These are phyloP conservation scores for Flaveria linearis DNA, from an alignment of 129 eudicot species.

Conservation along the genomic window DNA sequence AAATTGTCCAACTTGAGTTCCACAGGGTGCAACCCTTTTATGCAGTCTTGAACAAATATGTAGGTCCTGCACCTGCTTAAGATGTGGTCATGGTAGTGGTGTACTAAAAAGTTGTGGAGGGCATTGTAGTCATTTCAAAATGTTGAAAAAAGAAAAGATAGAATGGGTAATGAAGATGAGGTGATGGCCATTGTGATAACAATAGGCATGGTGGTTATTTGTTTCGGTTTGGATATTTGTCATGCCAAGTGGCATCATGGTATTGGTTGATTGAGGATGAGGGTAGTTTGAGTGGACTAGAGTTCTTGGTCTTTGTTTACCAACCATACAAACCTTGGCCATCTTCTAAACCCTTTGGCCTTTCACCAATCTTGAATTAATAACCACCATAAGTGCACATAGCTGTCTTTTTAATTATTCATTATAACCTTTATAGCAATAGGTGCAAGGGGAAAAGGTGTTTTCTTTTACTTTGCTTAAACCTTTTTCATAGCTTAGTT, in stretches of 20 bases:
- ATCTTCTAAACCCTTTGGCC: conserved; percentile 22
- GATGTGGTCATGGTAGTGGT: background rate
- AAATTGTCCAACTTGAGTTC: conserved; percentile 27
- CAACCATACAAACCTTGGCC: conserved; percentile 32
- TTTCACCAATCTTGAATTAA: conserved; percentile 25
- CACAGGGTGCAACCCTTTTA: conserved; percentile 15
- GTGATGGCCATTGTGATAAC: conserved; percentile 49
- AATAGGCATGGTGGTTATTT: conserved; percentile 59
- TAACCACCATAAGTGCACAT: background rate
- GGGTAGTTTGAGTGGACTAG: conserved; percentile 52
- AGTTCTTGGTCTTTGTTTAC: conserved; percentile 37
- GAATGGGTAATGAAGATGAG: conserved; percentile 54
- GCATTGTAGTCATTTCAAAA: conserved; percentile 26
- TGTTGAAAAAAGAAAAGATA: conserved; percentile 3
- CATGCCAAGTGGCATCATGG: conserved; percentile 63
- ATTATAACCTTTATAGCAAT: conserved; percentile 17
- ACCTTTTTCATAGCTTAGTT: background rate
- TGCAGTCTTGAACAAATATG: conserved; percentile 10
- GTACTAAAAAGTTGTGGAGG: conserved; percentile 8
- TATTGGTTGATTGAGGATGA: conserved; percentile 63
- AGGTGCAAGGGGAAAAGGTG: background rate
- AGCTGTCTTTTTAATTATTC: conserved; percentile 7
- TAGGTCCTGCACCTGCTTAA: background rate
- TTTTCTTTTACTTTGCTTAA: conserved; percentile 18
- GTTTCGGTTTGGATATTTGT: conserved; percentile 60